Evolutionary conservation across 805 yeast species (phyloP), one percentile per base, ranked within the genome.

Genomic region (Pichia ethanolica): DNA sequence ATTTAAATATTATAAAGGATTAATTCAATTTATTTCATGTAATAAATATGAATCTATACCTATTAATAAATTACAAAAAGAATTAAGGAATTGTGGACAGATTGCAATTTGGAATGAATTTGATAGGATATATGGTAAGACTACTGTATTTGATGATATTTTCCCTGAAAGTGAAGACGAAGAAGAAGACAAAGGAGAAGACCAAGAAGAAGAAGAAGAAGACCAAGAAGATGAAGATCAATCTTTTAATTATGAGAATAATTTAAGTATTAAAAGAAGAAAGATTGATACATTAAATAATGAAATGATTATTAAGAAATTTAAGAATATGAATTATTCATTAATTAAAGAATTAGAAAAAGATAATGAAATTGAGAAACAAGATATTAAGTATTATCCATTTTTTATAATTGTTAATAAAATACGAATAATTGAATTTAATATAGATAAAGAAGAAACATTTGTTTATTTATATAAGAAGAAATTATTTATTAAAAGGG

Each of bases 361-460:
- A 11, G 5, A 39, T 14, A 37, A 34, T n/a, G 25, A 8, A 34
- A 8, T 13, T 8, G 40, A 38, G 11, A 7, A n/a, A 7, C 5
- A 14, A 25, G 42, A 27, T 11, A 10, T 32, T 13, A 25, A 28
- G 20, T 49, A 46, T 34, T 28, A 35, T 41, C 48, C 52, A 26
- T 44, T 28, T 20, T 37, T 14, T 34, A 11, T 49, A 20, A 36
- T 38, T 13, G 46, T 47, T n/a, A 38, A 42, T 20, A 39, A 43
- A 4, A 20, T 37, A 1, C 35, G 40, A 12, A 42, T 49, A 7
- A 1, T 42, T 8, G 28, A 20, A 20, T 20, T 20, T 20, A 20
- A n/a, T 1, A 20, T 25, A 11, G 36, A 34, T 12, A 9, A 8
- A 13, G 36, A 34, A 34, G 42, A n/a, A 11, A 39, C 9, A 13